These are phyloP conservation scores for Colletotrichum sp. DNA, from an alignment of 2,329 filamentous ascomycete species.

Conservation along the genomic window DNA sequence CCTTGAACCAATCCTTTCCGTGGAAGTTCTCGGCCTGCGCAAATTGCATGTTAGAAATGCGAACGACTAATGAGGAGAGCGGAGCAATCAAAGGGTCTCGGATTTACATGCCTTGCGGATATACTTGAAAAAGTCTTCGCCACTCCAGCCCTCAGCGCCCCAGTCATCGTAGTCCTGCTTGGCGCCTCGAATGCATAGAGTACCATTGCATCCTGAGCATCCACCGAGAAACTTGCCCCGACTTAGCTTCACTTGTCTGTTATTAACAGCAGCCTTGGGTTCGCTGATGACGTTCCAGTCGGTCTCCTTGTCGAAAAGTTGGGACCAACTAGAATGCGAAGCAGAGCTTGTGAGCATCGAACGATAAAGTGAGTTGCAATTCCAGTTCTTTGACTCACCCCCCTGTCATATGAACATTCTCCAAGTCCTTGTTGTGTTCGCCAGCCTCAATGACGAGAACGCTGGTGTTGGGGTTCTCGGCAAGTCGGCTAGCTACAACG, in stretches of 20 bases:
- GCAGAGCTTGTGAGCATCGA: neutral
- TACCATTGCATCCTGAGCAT: conserved; percentile 54
- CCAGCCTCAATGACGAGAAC: conserved; percentile 43
- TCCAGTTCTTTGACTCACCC: conserved; percentile 48
- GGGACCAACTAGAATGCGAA: neutral
- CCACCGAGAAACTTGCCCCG: conserved; percentile 55
- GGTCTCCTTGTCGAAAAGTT: conserved; percentile 42
- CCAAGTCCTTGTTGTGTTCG: conserved; percentile 44
- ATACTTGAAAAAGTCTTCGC: conserved; percentile 60
- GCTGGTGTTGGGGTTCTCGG: conserved; percentile 33
- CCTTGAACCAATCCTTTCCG: conserved; percentile 61
- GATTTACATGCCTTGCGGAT: conserved; percentile 53
- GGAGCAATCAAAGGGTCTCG: neutral
- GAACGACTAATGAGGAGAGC: neutral
- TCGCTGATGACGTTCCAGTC: conserved; percentile 57
- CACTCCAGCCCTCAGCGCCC: conserved; percentile 59
- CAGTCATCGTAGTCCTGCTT: conserved; percentile 60
- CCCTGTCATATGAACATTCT: conserved; percentile 56
- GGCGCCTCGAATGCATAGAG: conserved; percentile 51
- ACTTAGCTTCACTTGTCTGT: conserved; percentile 50
- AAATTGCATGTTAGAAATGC: neutral
- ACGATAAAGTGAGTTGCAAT: no score
- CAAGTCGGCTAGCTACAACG: conserved; percentile 40
- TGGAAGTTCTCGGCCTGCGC: conserved; percentile 62
- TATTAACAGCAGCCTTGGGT: conserved; percentile 40